These are phyloP conservation scores for Vigna trinervia DNA, from an alignment of 306 rosid genomes.

Conservation along the genomic window DNA sequence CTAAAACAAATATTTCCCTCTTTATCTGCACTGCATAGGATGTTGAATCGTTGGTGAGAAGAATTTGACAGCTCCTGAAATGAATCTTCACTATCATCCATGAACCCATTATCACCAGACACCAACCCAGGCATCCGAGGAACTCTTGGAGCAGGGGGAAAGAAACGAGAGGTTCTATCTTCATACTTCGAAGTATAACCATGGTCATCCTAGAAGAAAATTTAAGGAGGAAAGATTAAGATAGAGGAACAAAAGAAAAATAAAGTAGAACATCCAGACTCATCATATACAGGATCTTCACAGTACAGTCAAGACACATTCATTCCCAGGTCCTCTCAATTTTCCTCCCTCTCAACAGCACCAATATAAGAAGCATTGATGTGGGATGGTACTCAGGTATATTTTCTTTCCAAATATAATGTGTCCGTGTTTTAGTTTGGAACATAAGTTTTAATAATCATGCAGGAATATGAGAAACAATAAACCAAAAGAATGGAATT, in stretches of 20 bases:
- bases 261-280: not conserved
- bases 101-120: slow-evolving; percentile 85
- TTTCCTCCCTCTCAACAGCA: not conserved
- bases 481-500: slow-evolving; percentile 27
- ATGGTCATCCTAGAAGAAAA: slow-evolving; percentile 65
- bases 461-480: slow-evolving; percentile 29
- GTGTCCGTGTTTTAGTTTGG: not conserved
- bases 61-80: slow-evolving; percentile 85
- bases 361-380: slow-evolving; percentile 19
- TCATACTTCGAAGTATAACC: slow-evolving; percentile 69
- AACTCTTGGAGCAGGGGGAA: slow-evolving; percentile 91
- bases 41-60: slow-evolving; percentile 85
- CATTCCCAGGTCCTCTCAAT: not conserved
- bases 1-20: slow-evolving; percentile 91
- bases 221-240: slow-evolving; percentile 38
- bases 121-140: slow-evolving; percentile 94
- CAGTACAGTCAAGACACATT: not conserved
- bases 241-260: slow-evolving; percentile 18
- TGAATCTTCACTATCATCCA: slow-evolving; percentile 85
- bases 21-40: slow-evolving; percentile 90
- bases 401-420: slow-evolving; percentile 23
- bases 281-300: not conserved
- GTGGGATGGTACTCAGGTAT: not conserved
- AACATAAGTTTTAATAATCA: slow-evolving; percentile 11
- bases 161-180: slow-evolving; percentile 92